A percentile compares a stretch with the other conserved stretches of the same genome.
Evolutionary conservation across 495 filamentous ascomycete species (phyloP).

Genomic region (Aspergillus carlsbadensis): DNA sequence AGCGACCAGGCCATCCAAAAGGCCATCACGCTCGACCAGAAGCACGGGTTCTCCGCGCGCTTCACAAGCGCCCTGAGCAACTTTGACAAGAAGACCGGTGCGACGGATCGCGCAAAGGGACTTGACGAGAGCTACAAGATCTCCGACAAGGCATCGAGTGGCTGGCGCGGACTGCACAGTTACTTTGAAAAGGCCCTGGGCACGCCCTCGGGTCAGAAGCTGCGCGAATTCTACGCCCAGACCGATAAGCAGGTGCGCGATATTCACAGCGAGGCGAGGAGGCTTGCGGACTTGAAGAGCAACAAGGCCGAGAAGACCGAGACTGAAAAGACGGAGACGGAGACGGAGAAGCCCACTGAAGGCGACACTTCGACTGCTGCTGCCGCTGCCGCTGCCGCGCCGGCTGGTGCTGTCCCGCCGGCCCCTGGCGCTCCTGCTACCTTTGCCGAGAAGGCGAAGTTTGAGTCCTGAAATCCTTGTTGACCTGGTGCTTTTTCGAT

Average conservation of each 20-base stretch:
- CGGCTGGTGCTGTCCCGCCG: conserved; percentile 19
- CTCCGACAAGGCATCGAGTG: conserved; percentile 58
- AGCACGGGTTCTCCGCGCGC: conserved; percentile 77
- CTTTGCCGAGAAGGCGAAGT: neutral
- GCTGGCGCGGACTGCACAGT: conserved; percentile 65
- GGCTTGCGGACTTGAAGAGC: conserved; percentile 84
- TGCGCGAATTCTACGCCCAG: conserved; percentile 81
- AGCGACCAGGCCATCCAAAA: conserved; percentile 80
- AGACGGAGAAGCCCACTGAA: conserved; percentile 54
- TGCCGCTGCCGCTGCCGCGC: conserved; percentile 4
- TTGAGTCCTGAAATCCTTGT: neutral
- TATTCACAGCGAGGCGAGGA: conserved; percentile 84
- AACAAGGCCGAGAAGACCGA: conserved; percentile 59
- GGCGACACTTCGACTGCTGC: conserved; percentile 18
- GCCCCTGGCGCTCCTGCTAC: conserved; percentile 24
- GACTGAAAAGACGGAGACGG: conserved; percentile 58
- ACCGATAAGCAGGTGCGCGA: conserved; percentile 84
- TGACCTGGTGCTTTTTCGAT: neutral
- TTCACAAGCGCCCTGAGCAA: conserved; percentile 72
- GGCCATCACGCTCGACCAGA: conserved; percentile 84
- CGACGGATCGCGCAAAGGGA: conserved; percentile 71
- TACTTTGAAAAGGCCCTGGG: conserved; percentile 92
- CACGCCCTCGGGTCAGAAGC: conserved; percentile 80
- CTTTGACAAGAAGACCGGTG: conserved; percentile 81
- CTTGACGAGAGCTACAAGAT: conserved; percentile 76